These are phyloP conservation scores for Clarireedia monteithiana DNA, from an alignment of 2,329 filamentous ascomycete genomes.

Conservation along the genomic window DNA sequence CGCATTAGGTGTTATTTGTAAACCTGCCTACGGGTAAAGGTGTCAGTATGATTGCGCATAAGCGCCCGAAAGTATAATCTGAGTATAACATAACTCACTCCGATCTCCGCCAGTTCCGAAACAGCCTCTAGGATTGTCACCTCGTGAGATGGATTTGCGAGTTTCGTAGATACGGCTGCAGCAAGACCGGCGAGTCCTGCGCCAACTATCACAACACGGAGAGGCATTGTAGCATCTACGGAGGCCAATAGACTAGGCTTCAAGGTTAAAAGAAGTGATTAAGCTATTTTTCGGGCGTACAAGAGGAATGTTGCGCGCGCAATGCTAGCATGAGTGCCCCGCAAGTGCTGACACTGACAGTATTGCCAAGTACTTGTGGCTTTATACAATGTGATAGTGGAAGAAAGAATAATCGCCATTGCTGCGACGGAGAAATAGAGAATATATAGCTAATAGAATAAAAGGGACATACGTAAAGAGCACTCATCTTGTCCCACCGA, in stretches of 20 bases:
- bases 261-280: no score
- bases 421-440: neutral
- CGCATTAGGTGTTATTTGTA: slow-evolving; percentile 27
- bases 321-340: no score
- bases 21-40: slow-evolving; percentile 17
- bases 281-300: no score
- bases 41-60: neutral
- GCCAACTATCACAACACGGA: slow-evolving; percentile 35
- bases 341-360: neutral
- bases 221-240: slow-evolving; percentile 8
- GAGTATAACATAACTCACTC: slow-evolving; percentile 12
- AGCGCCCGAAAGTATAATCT: no score
- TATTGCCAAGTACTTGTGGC: neutral
- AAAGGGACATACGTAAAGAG: neutral
- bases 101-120: slow-evolving; percentile 33
- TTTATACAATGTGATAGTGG: neutral
- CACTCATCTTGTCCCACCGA: neutral
- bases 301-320: no score
- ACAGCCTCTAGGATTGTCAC: slow-evolving; percentile 38
- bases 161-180: slow-evolving; percentile 30
- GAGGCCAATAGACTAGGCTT: neutral
- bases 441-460: neutral
- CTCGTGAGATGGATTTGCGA: slow-evolving; percentile 30
- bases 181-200: slow-evolving; percentile 37
- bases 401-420: no score